Percentiles rank a stretch among this genome's conserved stretches.
phyloP scores from a whole-genome alignment of 148 eudicot genomes.

The Persicaria tinctoria region DNA sequence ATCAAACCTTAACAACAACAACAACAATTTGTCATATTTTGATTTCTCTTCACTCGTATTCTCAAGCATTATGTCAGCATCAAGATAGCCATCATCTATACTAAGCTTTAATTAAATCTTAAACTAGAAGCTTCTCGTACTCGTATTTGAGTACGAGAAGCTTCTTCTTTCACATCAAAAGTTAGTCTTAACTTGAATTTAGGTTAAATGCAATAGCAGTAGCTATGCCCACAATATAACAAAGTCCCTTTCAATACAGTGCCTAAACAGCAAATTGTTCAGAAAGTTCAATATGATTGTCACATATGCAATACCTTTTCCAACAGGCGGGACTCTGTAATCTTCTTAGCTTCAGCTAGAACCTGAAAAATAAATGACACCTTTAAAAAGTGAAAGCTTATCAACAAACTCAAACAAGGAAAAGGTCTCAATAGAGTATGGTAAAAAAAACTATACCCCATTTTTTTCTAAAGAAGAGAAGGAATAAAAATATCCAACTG shows the following conservation, averaged over 20 bases:
- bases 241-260: neutral
- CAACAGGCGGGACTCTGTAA: slow-evolving; percentile 58
- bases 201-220: neutral
- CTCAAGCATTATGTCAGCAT: neutral
- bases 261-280: neutral
- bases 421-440: neutral
- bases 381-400: neutral
- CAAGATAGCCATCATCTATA: neutral
- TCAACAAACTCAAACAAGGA: neutral
- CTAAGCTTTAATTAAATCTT: neutral
- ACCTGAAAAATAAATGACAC: slow-evolving; percentile 32
- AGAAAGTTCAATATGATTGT: neutral
- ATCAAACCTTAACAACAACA: neutral
- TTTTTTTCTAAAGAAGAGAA: too few species aligned
- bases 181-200: neutral
- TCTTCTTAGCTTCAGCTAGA: slow-evolving; percentile 91
- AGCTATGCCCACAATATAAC: neutral
- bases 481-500: neutral
- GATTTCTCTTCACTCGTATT: neutral
- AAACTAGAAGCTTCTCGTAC: neutral
- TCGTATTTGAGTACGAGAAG: neutral
- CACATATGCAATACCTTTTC: slow-evolving; percentile 52
- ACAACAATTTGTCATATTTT: neutral
- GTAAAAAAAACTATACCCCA: neutral
- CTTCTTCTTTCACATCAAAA: neutral